Conservation (phyloP, 257 asterid species). For the Gynochthodes officinalis region DNA sequence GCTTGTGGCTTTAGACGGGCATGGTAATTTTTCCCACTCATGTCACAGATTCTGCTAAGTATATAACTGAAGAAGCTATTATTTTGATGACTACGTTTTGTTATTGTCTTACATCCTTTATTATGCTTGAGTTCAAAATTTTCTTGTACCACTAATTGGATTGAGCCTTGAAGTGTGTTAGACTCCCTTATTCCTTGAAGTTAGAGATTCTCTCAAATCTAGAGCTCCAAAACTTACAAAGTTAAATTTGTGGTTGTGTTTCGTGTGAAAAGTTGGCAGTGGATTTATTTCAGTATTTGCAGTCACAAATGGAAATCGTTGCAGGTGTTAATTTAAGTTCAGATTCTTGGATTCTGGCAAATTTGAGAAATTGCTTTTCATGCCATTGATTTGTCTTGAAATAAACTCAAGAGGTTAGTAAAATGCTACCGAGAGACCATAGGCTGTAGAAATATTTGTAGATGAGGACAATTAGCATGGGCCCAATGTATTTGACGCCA, state of each 20-base stretch:
- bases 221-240: background rate
- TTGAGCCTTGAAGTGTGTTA: background rate
- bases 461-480: too few relatives aligned
- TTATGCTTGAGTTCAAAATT: background rate
- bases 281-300: background rate
- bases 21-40: slow-evolving; percentile 44
- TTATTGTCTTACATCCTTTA: background rate
- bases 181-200: background rate
- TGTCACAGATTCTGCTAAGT: slow-evolving; percentile 1
- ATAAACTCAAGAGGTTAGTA: too few relatives aligned
- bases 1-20: slow-evolving; percentile 76
- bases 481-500: too few relatives aligned
- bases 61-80: background rate
- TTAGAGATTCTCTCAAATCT: background rate
- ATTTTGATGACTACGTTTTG: background rate
- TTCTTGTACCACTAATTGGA: background rate
- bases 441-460: too few relatives aligned
- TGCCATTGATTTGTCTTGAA: background rate
- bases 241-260: background rate
- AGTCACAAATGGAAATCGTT: background rate
- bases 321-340: background rate
- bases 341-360: background rate
- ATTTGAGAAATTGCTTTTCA: background rate
- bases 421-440: background rate
- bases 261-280: background rate